Percentiles rank a stretch among this genome's conserved stretches.
Evolutionary conservation across 192 early-diverging fungal genomes (phyloP).

Genomic region (Podila epigama): DNA sequence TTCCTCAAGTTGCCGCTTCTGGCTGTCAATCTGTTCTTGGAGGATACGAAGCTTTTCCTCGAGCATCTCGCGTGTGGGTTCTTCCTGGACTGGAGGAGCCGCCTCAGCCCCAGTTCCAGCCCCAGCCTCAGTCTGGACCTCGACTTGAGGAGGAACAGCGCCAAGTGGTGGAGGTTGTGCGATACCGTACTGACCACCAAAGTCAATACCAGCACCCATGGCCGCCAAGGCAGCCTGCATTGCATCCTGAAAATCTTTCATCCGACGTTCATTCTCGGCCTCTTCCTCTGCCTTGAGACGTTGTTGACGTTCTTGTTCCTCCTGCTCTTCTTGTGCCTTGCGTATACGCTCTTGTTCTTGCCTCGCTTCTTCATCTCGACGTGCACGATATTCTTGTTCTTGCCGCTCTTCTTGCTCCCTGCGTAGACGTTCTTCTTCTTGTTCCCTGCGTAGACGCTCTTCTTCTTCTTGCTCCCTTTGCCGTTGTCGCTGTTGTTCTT

Average conservation of each 20-base stretch:
- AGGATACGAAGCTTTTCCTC: slow-evolving; percentile 7
- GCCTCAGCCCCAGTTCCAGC: too few relatives aligned
- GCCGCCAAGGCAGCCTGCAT: neutral
- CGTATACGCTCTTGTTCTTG: neutral
- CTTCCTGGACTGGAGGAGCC: neutral
- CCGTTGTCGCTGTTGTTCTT: neutral
- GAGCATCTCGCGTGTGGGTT: neutral
- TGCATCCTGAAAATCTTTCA: neutral
- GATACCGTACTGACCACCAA: neutral
- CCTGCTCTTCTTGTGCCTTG: neutral
- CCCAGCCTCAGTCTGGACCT: too few relatives aligned
- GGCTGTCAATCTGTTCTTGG: slow-evolving; percentile 4
- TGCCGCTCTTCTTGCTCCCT: neutral
- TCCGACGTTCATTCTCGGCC: neutral
- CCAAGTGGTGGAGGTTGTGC: neutral
- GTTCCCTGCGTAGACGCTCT: neutral
- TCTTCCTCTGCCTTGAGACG: neutral
- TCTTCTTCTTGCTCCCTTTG: neutral
- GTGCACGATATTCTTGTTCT: too few relatives aligned
- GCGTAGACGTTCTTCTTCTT: neutral
- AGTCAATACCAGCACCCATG: neutral
- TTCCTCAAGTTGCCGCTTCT: neutral
- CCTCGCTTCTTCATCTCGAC: neutral
- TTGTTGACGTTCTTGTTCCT: neutral
- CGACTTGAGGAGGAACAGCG: too few relatives aligned